A percentile compares a stretch with the other conserved stretches of the same genome.
phyloP scores from a whole-genome alignment of 148 eudicot genomes.

The Salicornia ramosissima region DNA sequence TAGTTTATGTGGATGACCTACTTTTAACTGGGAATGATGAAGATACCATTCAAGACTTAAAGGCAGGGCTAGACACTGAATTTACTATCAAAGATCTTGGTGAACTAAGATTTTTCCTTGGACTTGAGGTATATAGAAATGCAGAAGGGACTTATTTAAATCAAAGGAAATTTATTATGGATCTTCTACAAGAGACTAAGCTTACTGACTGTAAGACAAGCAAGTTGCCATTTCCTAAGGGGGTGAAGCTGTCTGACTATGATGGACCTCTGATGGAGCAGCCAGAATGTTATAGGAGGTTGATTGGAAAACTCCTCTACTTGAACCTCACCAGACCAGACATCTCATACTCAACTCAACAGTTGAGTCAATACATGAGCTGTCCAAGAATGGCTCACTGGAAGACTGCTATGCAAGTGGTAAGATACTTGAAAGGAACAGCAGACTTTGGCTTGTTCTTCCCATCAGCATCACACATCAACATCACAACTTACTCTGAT shows the following conservation, averaged over 20 bases:
- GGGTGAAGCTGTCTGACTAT: too few relatives aligned
- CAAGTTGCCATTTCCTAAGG: too few relatives aligned
- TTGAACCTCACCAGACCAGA: too few relatives aligned
- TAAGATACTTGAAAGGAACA: neutral
- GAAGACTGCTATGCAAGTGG: neutral
- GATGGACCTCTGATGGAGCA: too few relatives aligned
- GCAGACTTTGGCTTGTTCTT: neutral
- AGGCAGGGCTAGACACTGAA: neutral
- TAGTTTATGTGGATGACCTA: neutral
- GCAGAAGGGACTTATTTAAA: neutral
- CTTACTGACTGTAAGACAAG: too few relatives aligned
- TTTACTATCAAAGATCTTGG: neutral
- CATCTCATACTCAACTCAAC: neutral
- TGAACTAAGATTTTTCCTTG: neutral
- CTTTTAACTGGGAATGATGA: neutral
- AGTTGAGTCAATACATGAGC: neutral
- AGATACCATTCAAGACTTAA: fast-evolving
- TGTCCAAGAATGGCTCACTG: neutral
- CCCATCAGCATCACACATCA: fast-evolving
- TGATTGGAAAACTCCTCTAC: too few relatives aligned
- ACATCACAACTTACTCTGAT: neutral
- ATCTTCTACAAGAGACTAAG: too few relatives aligned
- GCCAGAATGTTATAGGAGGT: too few relatives aligned
- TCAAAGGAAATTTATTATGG: neutral
- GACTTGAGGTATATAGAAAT: neutral